A percentile compares a stretch with the other conserved stretches of the same genome.
Conservation (phyloP, 2,329 filamentous ascomycete genomes). For the Fusarium odoratissimum region DNA sequence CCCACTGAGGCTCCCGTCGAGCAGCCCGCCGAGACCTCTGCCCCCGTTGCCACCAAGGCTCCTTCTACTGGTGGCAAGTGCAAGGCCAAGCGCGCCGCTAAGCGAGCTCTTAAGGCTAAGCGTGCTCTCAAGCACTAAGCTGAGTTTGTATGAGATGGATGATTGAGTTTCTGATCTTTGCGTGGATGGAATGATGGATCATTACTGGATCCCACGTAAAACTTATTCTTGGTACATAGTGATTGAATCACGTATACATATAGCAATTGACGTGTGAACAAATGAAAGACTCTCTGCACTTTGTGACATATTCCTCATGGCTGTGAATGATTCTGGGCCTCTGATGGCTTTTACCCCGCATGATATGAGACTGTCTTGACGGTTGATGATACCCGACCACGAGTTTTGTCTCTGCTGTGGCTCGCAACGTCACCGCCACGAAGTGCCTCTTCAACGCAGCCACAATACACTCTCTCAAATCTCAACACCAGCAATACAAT, state of each 20-base stretch:
- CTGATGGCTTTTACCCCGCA: not conserved
- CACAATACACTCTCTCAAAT: not conserved
- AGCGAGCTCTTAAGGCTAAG: slow-evolving; percentile 25
- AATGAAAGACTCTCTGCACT: not conserved
- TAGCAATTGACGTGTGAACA: slow-evolving; percentile 3
- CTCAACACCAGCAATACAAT: not conserved
- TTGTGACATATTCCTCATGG: not conserved
- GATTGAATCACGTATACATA: slow-evolving; percentile 19
- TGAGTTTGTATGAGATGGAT: not conserved
- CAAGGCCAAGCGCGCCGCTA: slow-evolving; percentile 24
- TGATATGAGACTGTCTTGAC: not conserved
- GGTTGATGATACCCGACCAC: not conserved
- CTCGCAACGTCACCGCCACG: not conserved
- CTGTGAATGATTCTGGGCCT: not conserved
- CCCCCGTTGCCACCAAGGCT: slow-evolving; percentile 30
- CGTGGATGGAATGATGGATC: slow-evolving; percentile 29
- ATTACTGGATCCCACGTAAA: slow-evolving; percentile 13
- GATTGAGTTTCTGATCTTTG: slow-evolving; percentile 14
- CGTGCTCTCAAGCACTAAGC: slow-evolving; percentile 8
- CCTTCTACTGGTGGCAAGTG: slow-evolving; percentile 21
- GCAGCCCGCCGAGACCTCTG: slow-evolving; percentile 9
- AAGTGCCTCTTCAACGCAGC: not conserved
- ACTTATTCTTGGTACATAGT: slow-evolving; percentile 45
- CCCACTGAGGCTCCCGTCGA: slow-evolving; percentile 11
- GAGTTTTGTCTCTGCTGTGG: not conserved